Evolutionary conservation across 2,329 filamentous ascomycete species (phyloP).

Genomic region (Ophiocordyceps camponoti-floridani): DNA sequence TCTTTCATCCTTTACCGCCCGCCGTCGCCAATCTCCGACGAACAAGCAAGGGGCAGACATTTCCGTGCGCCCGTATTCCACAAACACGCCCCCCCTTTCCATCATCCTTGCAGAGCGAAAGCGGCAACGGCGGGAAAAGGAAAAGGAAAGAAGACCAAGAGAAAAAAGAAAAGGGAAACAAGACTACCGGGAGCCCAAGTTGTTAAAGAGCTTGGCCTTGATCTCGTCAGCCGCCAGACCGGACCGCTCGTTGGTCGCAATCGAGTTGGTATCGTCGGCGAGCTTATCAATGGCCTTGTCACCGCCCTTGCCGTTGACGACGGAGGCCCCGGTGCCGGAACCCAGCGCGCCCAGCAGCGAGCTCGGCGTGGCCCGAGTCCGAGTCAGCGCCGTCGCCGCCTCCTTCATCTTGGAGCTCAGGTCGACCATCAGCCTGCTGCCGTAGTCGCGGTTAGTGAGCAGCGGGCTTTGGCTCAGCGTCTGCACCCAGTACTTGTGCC

Average conservation of each 20-base stretch:
- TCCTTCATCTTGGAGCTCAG: slow-evolving; percentile 67
- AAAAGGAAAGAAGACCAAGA: neutral
- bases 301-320: slow-evolving; percentile 7
- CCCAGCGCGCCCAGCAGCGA: slow-evolving; percentile 5
- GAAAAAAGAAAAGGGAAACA: neutral
- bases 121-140: neutral
- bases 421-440: slow-evolving; percentile 81
- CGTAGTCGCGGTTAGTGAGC: slow-evolving; percentile 83
- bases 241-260: slow-evolving; percentile 43
- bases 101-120: too few relatives aligned
- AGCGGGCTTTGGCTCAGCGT: slow-evolving; percentile 83
- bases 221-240: slow-evolving; percentile 43
- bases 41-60: neutral
- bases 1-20: neutral
- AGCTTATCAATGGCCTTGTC: slow-evolving; percentile 40
- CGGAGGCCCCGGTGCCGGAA: slow-evolving; percentile 8
- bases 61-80: neutral
- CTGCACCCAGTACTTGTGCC: slow-evolving; percentile 99
- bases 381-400: slow-evolving; percentile 22
- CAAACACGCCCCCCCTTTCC: too few relatives aligned
- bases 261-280: slow-evolving; percentile 39
- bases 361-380: slow-evolving; percentile 9
- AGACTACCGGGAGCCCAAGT: slow-evolving; percentile 9
- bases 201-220: slow-evolving; percentile 44
- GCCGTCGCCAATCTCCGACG: neutral